These are phyloP conservation scores for Tuber borchii DNA, from an alignment of 495 filamentous ascomycete species.

Conservation along the genomic window DNA sequence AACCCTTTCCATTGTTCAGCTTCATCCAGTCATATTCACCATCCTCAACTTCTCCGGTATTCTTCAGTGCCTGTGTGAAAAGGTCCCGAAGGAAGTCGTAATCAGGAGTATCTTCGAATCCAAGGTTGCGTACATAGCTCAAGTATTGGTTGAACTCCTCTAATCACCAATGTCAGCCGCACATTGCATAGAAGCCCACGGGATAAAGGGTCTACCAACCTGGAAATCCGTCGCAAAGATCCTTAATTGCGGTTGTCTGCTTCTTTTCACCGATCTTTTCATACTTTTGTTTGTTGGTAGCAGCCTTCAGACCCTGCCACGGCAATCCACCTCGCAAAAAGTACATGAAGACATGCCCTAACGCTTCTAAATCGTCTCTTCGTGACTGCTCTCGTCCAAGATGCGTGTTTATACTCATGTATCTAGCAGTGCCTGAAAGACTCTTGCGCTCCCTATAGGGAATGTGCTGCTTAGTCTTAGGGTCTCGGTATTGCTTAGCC, in stretches of 20 bases:
- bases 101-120: conserved; percentile 97
- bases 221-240: conserved; percentile 92
- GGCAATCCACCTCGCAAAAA: conserved; percentile 92
- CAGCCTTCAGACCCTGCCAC: conserved; percentile 97
- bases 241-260: conserved; percentile 93
- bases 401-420: conserved; percentile 99
- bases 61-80: conserved; percentile 93
- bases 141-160: conserved; percentile 98
- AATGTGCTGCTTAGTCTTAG: conserved; percentile 99
- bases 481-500: conserved; percentile 98
- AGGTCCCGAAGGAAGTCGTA: conserved; percentile 97
- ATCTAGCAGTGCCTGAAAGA: conserved; percentile 90
- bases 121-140: conserved; percentile 92
- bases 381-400: conserved; percentile 92
- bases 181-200: not conserved
- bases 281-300: conserved; percentile 99
- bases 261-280: conserved; percentile 99
- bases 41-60: conserved; percentile 89
- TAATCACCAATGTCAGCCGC: conserved; percentile 39
- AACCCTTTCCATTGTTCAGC: conserved; percentile 87
- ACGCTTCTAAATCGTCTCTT: conserved; percentile 89
- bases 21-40: conserved; percentile 99
- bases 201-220: conserved; percentile 46
- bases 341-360: conserved; percentile 99
- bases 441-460: conserved; percentile 97